Percentiles rank a stretch among this genome's conserved stretches.
Evolutionary conservation across 208 protist species (phyloP).

Genomic region (Acanthamoeba castellanii): DNA sequence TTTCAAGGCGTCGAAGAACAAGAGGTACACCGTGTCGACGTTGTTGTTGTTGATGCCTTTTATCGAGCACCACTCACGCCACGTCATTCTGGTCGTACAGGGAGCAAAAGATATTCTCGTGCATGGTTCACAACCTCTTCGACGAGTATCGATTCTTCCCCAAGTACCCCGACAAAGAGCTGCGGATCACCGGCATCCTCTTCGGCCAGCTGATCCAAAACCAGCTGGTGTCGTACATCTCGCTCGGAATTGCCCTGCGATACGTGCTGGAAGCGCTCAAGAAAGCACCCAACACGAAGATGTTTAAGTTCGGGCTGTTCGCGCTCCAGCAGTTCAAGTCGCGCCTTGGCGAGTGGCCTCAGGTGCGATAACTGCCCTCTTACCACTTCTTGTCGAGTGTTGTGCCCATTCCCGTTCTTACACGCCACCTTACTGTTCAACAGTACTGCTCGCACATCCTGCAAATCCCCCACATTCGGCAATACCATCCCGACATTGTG

Average conservation of each 20-base stretch:
- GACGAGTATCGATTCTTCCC: slow-evolving; percentile 93
- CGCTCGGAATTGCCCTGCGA: slow-evolving; percentile 88
- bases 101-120: slow-evolving; percentile 91
- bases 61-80: background rate
- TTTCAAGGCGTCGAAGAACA: slow-evolving; percentile 85
- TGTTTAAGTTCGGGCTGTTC: slow-evolving; percentile 97
- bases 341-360: slow-evolving; percentile 96
- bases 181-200: slow-evolving; percentile 90
- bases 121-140: slow-evolving; percentile 94
- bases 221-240: slow-evolving; percentile 88
- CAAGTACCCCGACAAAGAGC: slow-evolving; percentile 92
- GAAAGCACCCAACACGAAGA: slow-evolving; percentile 92
- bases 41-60: background rate
- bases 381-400: background rate
- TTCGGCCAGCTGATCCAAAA: slow-evolving; percentile 93
- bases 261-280: slow-evolving; percentile 95
- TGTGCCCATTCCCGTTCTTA: background rate
- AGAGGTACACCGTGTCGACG: slow-evolving; percentile 10
- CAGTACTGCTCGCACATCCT: slow-evolving; percentile 89
- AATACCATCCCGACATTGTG: slow-evolving; percentile 84
- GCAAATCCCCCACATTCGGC: slow-evolving; percentile 86
- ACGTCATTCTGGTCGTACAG: slow-evolving; percentile 31
- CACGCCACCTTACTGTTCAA: background rate
- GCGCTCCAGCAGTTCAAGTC: slow-evolving; percentile 96
- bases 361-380: slow-evolving; percentile 77